These are phyloP conservation scores for Actinidia polygama DNA, from an alignment of 179 eudicot genomes.

Conservation along the genomic window DNA sequence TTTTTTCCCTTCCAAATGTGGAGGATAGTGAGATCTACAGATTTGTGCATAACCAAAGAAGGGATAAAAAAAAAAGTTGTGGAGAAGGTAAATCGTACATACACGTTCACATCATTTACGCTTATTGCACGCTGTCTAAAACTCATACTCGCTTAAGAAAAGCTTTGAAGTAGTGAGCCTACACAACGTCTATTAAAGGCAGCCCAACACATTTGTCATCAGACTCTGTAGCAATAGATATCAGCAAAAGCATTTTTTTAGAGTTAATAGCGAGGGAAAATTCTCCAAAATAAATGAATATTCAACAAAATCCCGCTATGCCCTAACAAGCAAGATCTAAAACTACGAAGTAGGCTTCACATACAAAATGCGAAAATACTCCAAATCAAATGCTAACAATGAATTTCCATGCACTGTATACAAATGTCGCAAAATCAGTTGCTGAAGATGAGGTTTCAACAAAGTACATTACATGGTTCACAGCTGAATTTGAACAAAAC, in stretches of 20 bases:
- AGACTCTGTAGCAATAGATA: too few relatives aligned
- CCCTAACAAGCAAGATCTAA: not conserved
- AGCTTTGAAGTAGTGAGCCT: too few relatives aligned
- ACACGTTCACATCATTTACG: not conserved
- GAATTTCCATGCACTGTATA: not conserved
- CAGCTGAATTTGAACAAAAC: conserved; percentile 2
- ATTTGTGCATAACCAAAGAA: conserved; percentile 5
- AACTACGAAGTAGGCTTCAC: not conserved
- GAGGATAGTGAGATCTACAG: not conserved
- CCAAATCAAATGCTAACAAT: not conserved
- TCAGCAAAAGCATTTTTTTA: too few relatives aligned
- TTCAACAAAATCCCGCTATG: too few relatives aligned
- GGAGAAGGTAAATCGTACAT: too few relatives aligned
- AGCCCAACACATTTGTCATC: too few relatives aligned
- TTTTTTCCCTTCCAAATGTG: not conserved
- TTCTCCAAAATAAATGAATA: too few relatives aligned
- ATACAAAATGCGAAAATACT: not conserved
- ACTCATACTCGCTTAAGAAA: too few relatives aligned
- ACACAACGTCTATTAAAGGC: not conserved
- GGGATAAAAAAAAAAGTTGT: too few relatives aligned
- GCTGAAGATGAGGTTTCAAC: not conserved
- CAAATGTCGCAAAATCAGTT: not conserved
- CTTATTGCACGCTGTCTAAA: too few relatives aligned
- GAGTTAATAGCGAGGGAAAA: not conserved
- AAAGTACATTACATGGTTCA: not conserved